A percentile compares a stretch with the other conserved stretches of the same genome.
Evolutionary conservation across 495 filamentous ascomycete species (phyloP).

Genomic region (Glonium stellatum): DNA sequence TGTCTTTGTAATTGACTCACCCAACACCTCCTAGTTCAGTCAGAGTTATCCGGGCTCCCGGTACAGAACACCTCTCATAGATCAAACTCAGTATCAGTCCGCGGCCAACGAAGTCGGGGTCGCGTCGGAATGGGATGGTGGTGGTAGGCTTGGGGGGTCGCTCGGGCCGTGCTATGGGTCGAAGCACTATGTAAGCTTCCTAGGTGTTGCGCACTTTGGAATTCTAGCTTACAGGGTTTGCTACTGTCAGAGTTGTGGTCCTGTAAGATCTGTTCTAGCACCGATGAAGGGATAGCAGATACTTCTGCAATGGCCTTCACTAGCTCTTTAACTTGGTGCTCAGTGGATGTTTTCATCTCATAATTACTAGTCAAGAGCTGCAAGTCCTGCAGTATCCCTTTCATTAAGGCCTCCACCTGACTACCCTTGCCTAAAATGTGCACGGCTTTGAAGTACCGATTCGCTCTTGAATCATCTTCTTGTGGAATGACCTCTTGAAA

Average conservation of each 20-base stretch:
- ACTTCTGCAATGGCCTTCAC: not conserved
- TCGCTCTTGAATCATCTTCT: not conserved
- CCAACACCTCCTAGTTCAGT: conserved; percentile 35
- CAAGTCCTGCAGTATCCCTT: not conserved
- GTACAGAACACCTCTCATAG: conserved; percentile 11
- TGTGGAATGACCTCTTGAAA: not conserved
- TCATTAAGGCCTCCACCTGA: not conserved
- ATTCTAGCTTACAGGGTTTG: too few relatives aligned
- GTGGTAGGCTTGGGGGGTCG: not conserved
- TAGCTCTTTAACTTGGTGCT: not conserved
- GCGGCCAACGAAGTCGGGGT: conserved; percentile 22
- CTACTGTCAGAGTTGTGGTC: too few relatives aligned
- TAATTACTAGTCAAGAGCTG: not conserved
- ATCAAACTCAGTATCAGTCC: conserved; percentile 11
- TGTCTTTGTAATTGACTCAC: conserved; percentile 9
- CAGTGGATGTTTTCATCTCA: not conserved
- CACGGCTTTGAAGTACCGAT: not conserved
- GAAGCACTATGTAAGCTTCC: too few relatives aligned
- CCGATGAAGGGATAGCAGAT: not conserved
- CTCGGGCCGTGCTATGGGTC: not conserved
- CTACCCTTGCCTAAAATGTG: not conserved
- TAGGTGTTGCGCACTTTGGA: too few relatives aligned
- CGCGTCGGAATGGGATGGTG: conserved; percentile 16
- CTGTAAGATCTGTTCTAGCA: not conserved
- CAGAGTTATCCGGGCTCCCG: conserved; percentile 24